Percentiles rank a stretch among this genome's conserved stretches.
phyloP scores from a whole-genome alignment of 805 yeast genomes.

The Tetrapisispora arboricola region DNA sequence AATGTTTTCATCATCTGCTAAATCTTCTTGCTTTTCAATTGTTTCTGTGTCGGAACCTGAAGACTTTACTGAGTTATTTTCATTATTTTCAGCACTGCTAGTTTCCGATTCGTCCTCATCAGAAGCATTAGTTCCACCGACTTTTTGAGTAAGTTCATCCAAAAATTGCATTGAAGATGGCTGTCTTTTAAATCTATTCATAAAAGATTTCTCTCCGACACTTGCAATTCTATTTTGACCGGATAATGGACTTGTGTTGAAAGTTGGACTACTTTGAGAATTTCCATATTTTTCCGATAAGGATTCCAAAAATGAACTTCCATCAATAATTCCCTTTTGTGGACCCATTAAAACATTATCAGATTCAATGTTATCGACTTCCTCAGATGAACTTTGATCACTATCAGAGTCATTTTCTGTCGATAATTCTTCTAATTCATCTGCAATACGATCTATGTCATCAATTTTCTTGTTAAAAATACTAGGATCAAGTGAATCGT shows the following conservation, averaged over 20 bases:
- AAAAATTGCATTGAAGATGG: constrained; percentile 16
- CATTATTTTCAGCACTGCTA: no score
- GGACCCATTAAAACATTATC: not conserved
- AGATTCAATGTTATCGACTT: constrained; percentile 4
- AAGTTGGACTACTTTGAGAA: constrained; percentile 11
- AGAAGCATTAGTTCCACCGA: constrained; percentile 3
- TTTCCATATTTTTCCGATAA: constrained; percentile 28
- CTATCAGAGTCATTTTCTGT: not conserved
- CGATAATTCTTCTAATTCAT: constrained; percentile 9
- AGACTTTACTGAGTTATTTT: no score
- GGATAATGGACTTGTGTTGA: constrained; percentile 1
- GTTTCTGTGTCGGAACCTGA: not conserved
- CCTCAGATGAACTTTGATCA: constrained; percentile 4
- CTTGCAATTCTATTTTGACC: constrained; percentile 4
- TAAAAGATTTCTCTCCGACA: constrained; percentile 16
- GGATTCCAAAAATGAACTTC: constrained; percentile 24
- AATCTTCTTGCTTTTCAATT: not conserved
- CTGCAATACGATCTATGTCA: constrained; percentile 19
- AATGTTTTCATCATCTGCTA: not conserved
- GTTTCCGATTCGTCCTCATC: constrained; percentile 1
- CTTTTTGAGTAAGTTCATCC: constrained; percentile 19
- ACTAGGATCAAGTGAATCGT: constrained; percentile 22
- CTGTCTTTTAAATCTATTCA: constrained; percentile 24
- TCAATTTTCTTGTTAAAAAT: constrained; percentile 13
- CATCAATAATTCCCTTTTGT: constrained; percentile 5